Evolutionary conservation across 116 monocot species (phyloP), one percentile per base, ranked within the genome.

Genomic region (Trichopus zeylanicus): DNA sequence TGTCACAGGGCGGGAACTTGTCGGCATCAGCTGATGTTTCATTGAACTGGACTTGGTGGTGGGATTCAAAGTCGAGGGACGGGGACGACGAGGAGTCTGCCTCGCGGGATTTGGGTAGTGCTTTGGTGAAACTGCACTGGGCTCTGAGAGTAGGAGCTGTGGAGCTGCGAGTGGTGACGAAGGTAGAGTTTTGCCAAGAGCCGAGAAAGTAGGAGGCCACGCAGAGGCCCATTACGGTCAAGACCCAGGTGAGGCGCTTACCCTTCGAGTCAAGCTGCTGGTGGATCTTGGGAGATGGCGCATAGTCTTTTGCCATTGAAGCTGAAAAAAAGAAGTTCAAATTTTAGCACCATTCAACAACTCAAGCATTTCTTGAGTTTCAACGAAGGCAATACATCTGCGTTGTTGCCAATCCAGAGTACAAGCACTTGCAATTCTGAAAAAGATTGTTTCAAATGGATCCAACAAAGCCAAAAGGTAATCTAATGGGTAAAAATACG

Each of bases 1-100:
- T 19, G 49, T 71, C 69, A 38, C 89, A 89, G 26, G 78, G 47
- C 4, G 62, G 64, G 38, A 84, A 78, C 25, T 59, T 61, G 39
- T 67, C 26, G 7, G 23, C 13, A 0, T 19, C 35, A 2, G 31
- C 5, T 5, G 56, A 33, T 0, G 74, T 60, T n/a, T 64, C 74
- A 33, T 89, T 81, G 66, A 72, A 31, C 33, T 53, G 52, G 19
- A 75, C 15, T 21, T 38, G 47, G 66, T 70, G 66, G 46, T 70
- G 62, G 21, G 70, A 53, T 28, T 73, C 69, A 60, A 89, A 89
- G 48, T 89, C 89, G 9, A 84, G 85, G 26, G 20, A 19, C 20
- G 28, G 15, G 7, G 49, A 20, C 0, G 48, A 49, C 9, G 71
- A 57, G 51, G 31, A 4, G 56, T 53, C 7, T 48, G 23, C 5